Evolutionary conservation across 2,329 filamentous ascomycete species (phyloP).

Genomic region (Colletotrichum simmondsii): DNA sequence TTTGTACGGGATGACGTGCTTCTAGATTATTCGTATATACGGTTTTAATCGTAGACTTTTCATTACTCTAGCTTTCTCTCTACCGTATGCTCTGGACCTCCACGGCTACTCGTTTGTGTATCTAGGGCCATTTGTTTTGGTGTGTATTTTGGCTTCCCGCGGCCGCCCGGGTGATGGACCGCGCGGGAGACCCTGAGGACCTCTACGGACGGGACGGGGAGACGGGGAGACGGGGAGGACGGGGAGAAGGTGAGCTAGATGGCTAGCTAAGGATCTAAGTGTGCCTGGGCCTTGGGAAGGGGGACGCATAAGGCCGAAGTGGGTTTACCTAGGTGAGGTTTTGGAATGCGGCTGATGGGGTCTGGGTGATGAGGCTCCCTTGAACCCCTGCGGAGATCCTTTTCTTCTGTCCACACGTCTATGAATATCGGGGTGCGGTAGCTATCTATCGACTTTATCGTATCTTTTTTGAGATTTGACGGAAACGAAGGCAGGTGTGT

Average conservation of each 20-base stretch:
- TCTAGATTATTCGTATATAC: not conserved
- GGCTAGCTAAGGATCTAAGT: not conserved
- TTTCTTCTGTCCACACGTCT: not conserved
- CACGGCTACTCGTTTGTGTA: not conserved
- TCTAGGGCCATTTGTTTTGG: not conserved
- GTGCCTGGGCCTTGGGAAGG: not conserved
- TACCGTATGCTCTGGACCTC: too few species aligned
- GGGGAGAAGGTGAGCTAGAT: not conserved
- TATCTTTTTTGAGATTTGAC: not conserved
- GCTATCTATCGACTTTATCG: fast-evolving
- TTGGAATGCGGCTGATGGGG: constrained; percentile 11
- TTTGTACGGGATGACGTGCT: not conserved
- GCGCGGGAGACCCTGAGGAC: not conserved
- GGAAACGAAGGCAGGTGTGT: not conserved
- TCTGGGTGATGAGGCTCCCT: constrained; percentile 14
- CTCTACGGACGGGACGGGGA: not conserved
- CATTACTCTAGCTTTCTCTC: not conserved
- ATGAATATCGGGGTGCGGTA: not conserved
- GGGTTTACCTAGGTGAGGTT: not conserved
- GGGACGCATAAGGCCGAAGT: not conserved
- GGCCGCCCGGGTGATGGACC: not conserved
- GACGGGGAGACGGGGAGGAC: not conserved
- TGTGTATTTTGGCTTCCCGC: not conserved
- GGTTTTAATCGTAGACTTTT: not conserved
- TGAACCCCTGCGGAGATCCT: constrained; percentile 3